Evolutionary conservation across 1,284 basidiomycete genomes (phyloP), one percentile per base, ranked within the genome.

Genomic region (Boletus nobilissimus): DNA sequence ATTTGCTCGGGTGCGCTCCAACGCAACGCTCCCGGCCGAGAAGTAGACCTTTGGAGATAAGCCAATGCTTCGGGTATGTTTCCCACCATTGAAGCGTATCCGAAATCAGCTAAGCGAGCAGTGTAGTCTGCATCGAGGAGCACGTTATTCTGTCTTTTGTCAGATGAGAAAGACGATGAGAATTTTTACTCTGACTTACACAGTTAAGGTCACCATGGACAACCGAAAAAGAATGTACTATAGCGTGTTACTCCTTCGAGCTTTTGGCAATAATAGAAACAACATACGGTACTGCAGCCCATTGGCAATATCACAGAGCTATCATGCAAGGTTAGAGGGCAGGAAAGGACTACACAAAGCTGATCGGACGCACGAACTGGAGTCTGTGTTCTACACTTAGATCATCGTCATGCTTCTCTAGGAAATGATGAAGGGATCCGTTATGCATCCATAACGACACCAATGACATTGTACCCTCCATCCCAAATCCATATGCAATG

Each of bases 281-380:
- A 13, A 80, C 81, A 0, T 16, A 83, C 81, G 18, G 34, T 83
- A 81, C 4, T 40, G 40, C 1, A 83, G 7, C 24, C 82, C 80
- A 22, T 70, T 67, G 8, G 73, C 77, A 64, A 75, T 64, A 40
- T 79, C 81, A 2, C 69, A 32, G 9, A 76, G 13, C 80, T 80
- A 11, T 66, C 8, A 1, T 10, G 36, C 0, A 9, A 10, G 57
- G 36, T 80, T 7, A 80, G 78, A 67, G 19, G 10, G 22, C 19
- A 8, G 22, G 9, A 7, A 29, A 10, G 22, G 5, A 16, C 9
- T 13, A 5, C 4, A 40, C 2, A 26, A 14, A 22, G 3, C 40
- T 7, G 1, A 34, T 7, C 3, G 18, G 18, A 69, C 78, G 16
- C 36, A 84, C 83, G 24, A 82, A 10, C 9, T 39, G 51, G 3